Conservation (phyloP, 2,329 filamentous ascomycete species). For the Hymenoscyphus albidus region DNA sequence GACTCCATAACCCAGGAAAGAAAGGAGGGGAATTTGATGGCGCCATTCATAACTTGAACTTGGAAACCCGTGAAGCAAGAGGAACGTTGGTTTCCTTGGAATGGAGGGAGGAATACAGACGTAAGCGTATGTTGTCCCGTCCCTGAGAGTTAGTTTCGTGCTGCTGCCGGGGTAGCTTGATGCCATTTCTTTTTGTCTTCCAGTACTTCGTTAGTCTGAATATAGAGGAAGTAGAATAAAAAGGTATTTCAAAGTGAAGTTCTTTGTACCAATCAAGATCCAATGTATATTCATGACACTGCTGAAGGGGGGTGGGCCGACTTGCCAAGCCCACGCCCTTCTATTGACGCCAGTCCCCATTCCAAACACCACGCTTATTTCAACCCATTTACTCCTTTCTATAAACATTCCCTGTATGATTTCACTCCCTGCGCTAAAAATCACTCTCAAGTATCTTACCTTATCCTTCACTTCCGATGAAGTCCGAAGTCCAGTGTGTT, state of each 20-base stretch:
- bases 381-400: background rate
- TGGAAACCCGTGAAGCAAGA: constrained; percentile 44
- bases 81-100: constrained; percentile 33
- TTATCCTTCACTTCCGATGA: too few relatives aligned
- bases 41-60: constrained; percentile 41
- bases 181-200: background rate
- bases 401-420: background rate
- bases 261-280: background rate
- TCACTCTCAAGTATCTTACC: too few relatives aligned
- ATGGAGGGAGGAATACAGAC: constrained; percentile 4
- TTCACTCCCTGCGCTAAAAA: too few relatives aligned
- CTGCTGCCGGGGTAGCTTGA: background rate
- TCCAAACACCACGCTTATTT: background rate
- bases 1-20: constrained; percentile 39
- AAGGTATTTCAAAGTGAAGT: background rate
- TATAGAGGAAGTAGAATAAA: background rate
- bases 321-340: background rate
- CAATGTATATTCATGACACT: background rate
- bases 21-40: constrained; percentile 40
- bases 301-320: background rate
- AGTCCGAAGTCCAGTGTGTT: too few relatives aligned
- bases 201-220: background rate
- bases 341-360: background rate
- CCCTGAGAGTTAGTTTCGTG: background rate
- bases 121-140: constrained; percentile 6